Percentiles rank a stretch among this genome's conserved stretches.
These are phyloP conservation scores for Chaetomiaceae sp. DNA, from an alignment of 2,329 filamentous ascomycete genomes.

Conservation along the genomic window DNA sequence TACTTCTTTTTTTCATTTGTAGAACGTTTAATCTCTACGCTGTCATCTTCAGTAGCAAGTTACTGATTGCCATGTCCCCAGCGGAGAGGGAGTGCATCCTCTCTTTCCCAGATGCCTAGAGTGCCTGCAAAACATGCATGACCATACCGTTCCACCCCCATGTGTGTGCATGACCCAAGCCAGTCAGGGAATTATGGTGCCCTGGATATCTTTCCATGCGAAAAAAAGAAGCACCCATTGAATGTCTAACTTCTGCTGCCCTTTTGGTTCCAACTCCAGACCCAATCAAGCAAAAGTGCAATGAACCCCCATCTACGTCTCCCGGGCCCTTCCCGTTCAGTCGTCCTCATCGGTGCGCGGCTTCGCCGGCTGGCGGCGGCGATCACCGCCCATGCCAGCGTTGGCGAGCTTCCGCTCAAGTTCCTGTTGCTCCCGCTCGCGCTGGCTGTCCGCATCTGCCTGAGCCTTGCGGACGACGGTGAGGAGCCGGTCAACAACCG, in stretches of 20 bases:
- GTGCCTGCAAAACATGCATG: constrained; percentile 10
- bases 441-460: constrained; percentile 69
- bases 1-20: constrained; percentile 7
- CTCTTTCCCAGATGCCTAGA: constrained; percentile 1
- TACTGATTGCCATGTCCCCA: constrained; percentile 5
- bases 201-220: constrained; percentile 17
- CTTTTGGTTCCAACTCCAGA: constrained; percentile 22
- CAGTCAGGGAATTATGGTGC: constrained; percentile 8
- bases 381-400: constrained; percentile 34
- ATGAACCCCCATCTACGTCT: constrained; percentile 3
- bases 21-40: constrained; percentile 11
- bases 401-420: constrained; percentile 61
- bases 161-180: constrained; percentile 14
- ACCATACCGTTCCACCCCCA: constrained; percentile 2
- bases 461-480: constrained; percentile 75
- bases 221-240: constrained; percentile 12
- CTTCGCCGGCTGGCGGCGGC: constrained; percentile 30
- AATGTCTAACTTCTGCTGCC: constrained; percentile 11
- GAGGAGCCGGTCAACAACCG: constrained; percentile 73
- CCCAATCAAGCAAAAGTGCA: constrained; percentile 16
- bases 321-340: constrained; percentile 33
- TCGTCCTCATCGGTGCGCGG: constrained; percentile 52
- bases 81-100: constrained; percentile 1
- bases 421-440: constrained; percentile 72
- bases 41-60: constrained; percentile 9